These are phyloP conservation scores for Aspergillus arachidicola DNA, from an alignment of 2,329 filamentous ascomycete genomes.

Conservation along the genomic window DNA sequence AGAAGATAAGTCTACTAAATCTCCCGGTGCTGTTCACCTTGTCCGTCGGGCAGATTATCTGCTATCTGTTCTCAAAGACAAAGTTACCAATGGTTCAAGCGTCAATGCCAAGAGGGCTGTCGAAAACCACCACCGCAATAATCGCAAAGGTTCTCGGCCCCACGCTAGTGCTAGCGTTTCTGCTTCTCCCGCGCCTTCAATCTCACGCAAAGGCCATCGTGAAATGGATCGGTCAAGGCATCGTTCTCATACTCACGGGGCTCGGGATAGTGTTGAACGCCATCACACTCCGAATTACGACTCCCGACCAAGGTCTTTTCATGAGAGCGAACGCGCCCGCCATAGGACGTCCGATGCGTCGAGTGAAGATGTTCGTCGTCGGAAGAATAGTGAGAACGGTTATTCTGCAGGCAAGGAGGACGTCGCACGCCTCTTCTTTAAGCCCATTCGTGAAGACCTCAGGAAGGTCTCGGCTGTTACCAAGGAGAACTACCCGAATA, in stretches of 20 bases:
- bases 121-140: slow-evolving; percentile 93
- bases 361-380: slow-evolving; percentile 39
- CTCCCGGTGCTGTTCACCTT: slow-evolving; percentile 94
- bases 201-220: slow-evolving; percentile 44
- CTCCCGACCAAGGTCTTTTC: slow-evolving; percentile 37
- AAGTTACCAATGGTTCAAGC: slow-evolving; percentile 66
- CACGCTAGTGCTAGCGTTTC: slow-evolving; percentile 44
- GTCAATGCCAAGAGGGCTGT: slow-evolving; percentile 74
- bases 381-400: slow-evolving; percentile 42
- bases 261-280: slow-evolving; percentile 47
- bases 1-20: slow-evolving; percentile 64
- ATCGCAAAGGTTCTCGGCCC: slow-evolving; percentile 66
- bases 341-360: slow-evolving; percentile 37
- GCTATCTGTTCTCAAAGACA: slow-evolving; percentile 89
- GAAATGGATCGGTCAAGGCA: slow-evolving; percentile 46
- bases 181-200: slow-evolving; percentile 48
- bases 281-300: slow-evolving; percentile 46
- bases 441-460: slow-evolving; percentile 48
- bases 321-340: slow-evolving; percentile 37
- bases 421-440: slow-evolving; percentile 49
- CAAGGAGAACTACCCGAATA: slow-evolving; percentile 49
- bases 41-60: slow-evolving; percentile 94
- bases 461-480: slow-evolving; percentile 49
- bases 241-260: slow-evolving; percentile 43
- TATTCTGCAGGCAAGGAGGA: slow-evolving; percentile 35